Evolutionary conservation across 345 rosid genomes (phyloP), one percentile per base, ranked within the genome.

Genomic region (Citrus mangshanensis): DNA sequence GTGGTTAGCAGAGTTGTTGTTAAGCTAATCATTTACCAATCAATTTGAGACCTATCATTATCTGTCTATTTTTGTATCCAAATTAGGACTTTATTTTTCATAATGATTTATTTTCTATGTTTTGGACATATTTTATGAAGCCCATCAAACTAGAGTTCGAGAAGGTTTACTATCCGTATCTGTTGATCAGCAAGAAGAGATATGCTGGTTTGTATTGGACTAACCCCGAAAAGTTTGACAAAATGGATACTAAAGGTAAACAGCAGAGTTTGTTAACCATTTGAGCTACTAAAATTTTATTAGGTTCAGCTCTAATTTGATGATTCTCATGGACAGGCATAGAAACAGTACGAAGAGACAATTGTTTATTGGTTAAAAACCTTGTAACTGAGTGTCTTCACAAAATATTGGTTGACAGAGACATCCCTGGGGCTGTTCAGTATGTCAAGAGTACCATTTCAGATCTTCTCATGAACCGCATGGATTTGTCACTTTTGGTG

Each of bases 191-290:
- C 90, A 96, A 96, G 91, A 96, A 96, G 89, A 91, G 97, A 86
- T 96, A 96, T 87, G 98, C 99, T 85, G 99, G 99, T 84, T 88
- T 96, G 85, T 86, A 81, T 64, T 96, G 98, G 98, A 94, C 99
- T 62, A 92, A 85, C 82, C 91, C 97, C 18, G 79, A 88, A 40
- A 89, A 89, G 76, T 94, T 85, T 80, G 99, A 96, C 88, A 94
- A 96, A 84, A 94, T 96, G 97, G 98, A 94, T 83, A 91, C 98
- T 66, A 96, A 96, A 91, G 98, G 98, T 93, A 86, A 83, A 75
- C 28, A 58, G 32, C 77, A 3, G 24, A 30, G 68, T 76, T 77
- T 70, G 70, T 76, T 34, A 28, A 72, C 67, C 24, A 18, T 80
- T 46, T 81, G 56, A 75, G 60, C 77, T 73, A 79, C 27, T 68